Percentiles rank a stretch among this genome's conserved stretches.
Evolutionary conservation across 257 asterid genomes (phyloP).

Genomic region (Vinca minor): DNA sequence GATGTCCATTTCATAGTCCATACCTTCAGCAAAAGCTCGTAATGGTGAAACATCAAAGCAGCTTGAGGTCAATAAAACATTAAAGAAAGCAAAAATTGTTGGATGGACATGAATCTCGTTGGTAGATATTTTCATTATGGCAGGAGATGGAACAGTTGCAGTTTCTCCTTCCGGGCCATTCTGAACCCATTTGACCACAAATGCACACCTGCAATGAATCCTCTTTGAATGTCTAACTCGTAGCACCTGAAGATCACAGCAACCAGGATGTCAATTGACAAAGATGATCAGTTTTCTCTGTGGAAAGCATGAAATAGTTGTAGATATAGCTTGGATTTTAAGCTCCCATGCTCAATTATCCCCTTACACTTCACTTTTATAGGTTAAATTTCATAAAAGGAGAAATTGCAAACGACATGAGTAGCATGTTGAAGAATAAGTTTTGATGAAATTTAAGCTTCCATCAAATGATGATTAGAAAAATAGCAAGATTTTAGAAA

Average conservation of each 20-base stretch:
- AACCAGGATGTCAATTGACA: not conserved
- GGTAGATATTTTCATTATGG: slow-evolving; percentile 45
- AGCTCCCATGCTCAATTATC: not conserved
- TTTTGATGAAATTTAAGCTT: not conserved
- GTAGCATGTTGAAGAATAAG: not conserved
- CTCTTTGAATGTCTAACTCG: slow-evolving; percentile 50
- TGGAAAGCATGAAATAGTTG: not conserved
- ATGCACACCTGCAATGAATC: slow-evolving; percentile 52
- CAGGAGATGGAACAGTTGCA: slow-evolving; percentile 33
- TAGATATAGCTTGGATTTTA: not conserved
- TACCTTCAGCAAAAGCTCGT: slow-evolving; percentile 21
- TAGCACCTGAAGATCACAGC: slow-evolving; percentile 28
- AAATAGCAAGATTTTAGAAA: not conserved
- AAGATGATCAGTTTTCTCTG: not conserved
- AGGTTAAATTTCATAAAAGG: not conserved
- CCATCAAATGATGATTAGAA: not conserved
- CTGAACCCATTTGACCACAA: slow-evolving; percentile 48
- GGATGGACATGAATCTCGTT: slow-evolving; percentile 39
- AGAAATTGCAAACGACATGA: too few species aligned
- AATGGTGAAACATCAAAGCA: slow-evolving; percentile 17
- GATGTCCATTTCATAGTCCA: slow-evolving; percentile 39
- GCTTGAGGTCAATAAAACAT: slow-evolving; percentile 25
- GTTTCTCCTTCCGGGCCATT: slow-evolving; percentile 25
- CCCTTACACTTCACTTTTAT: not conserved
- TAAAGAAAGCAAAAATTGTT: slow-evolving; percentile 41